Percentiles rank a stretch among this genome's conserved stretches.
phyloP scores from a whole-genome alignment of 1,284 basidiomycete genomes.

The Ustilago trichophora region DNA sequence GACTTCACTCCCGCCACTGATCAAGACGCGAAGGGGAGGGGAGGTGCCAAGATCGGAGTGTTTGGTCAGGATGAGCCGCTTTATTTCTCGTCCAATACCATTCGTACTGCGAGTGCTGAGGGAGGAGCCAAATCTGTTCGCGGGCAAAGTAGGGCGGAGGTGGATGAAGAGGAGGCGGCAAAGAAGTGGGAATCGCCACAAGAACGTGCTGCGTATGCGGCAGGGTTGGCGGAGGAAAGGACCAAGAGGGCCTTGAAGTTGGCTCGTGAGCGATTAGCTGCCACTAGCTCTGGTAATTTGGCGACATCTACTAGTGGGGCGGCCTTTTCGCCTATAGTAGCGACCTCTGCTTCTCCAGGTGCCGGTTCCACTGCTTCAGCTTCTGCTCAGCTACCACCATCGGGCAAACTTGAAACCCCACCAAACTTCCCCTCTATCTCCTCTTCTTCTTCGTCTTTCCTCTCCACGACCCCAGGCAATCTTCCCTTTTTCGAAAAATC shows the following conservation, averaged over 20 bases:
- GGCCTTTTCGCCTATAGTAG: no score
- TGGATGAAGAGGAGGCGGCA: slow-evolving; percentile 1
- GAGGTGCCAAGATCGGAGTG: slow-evolving; percentile 3
- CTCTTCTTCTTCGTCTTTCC: slow-evolving; percentile 1
- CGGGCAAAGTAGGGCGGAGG: not conserved
- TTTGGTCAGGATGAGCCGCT: slow-evolving; percentile 13
- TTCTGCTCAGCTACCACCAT: no score
- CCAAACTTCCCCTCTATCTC: no score
- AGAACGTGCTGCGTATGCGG: slow-evolving; percentile 21
- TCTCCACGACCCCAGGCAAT: slow-evolving; percentile 9
- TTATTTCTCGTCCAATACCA: slow-evolving; percentile 31
- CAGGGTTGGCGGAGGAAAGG: slow-evolving; percentile 22
- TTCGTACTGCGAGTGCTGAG: not conserved
- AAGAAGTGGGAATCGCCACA: slow-evolving; percentile 23
- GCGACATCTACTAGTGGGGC: no score
- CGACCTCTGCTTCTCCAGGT: no score
- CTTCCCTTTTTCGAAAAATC: slow-evolving; percentile 75
- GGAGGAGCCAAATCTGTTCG: not conserved
- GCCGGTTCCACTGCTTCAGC: no score
- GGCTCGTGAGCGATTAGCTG: slow-evolving; percentile 17
- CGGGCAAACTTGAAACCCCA: no score
- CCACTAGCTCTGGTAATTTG: no score
- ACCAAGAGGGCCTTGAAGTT: slow-evolving; percentile 16
- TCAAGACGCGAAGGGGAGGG: not conserved
- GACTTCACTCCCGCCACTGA: slow-evolving; percentile 17